A percentile compares a stretch with the other conserved stretches of the same genome.
phyloP scores from a whole-genome alignment of 1,284 basidiomycete genomes.

The Leccinum solheimii region DNA sequence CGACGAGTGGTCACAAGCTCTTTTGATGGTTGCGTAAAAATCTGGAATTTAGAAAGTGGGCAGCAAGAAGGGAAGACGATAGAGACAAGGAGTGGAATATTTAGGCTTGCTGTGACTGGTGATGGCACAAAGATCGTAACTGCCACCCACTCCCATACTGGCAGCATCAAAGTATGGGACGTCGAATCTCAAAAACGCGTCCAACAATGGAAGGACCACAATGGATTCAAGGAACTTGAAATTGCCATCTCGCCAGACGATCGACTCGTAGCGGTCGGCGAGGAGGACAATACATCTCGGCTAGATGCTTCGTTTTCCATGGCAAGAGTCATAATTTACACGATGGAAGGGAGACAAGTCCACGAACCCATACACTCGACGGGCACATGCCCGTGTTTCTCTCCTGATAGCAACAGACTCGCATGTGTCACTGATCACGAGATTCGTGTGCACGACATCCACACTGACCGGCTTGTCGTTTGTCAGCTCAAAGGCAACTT shows the following conservation, averaged over 20 bases:
- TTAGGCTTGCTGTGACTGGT: not conserved
- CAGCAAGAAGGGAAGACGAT: not conserved
- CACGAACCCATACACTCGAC: not conserved
- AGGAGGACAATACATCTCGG: not conserved
- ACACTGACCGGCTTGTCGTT: not conserved
- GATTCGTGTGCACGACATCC: not conserved
- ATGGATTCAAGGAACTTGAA: no score
- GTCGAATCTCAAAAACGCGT: not conserved
- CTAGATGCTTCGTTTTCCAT: no score
- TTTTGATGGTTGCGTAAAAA: not conserved
- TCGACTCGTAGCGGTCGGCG: not conserved
- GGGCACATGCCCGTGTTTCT: not conserved
- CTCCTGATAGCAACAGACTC: not conserved
- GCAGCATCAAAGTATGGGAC: not conserved
- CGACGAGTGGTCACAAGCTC: not conserved
- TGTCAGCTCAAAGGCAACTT: not conserved
- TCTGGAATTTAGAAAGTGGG: not conserved
- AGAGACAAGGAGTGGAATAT: not conserved
- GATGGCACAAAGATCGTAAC: not conserved
- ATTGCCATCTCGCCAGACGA: not conserved
- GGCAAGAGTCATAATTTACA: not conserved
- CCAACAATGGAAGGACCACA: not conserved
- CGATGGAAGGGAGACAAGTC: not conserved
- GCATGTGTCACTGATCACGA: not conserved
- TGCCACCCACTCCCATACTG: not conserved